Evolutionary conservation across 345 rosid species (phyloP), one percentile per base, ranked within the genome.

Genomic region (Erysimum cheiranthoides): DNA sequence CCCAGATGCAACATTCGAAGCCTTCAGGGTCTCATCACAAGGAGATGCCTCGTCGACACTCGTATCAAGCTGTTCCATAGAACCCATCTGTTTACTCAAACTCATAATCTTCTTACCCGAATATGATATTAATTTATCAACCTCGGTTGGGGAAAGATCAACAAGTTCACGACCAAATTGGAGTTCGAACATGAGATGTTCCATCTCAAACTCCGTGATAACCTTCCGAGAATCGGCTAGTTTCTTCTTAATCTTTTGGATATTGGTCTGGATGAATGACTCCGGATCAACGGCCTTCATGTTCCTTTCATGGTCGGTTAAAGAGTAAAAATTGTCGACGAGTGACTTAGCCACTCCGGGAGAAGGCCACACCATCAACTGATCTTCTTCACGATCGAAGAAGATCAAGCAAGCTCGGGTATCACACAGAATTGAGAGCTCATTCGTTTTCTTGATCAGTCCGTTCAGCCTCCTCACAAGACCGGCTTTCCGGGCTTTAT

Each of bases 121-220:
- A 36, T 34, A 71, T 7, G 68, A 3, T 6, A 60, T 10, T n/a
- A 60, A 27, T n/a, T 47, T 60, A 6, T 59, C 49, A 47, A 60
- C 0, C 13, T 71, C 59, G 17, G 49, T 47, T 4, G 7, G 17
- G 10, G 67, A n/a, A 4, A 71, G 75, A 35, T 46, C 58, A 47
- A 0, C 34, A 59, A 59, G 11, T 3, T 3, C 0, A 9, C 56
- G 25, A 59, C 75, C 75, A 2, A 1, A 0, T 9, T 27, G 30
- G 75, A 71, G 16, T 5, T 61, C 8, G 6, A 38, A 12, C 46
- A 71, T 61, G 51, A 71, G 75, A 49, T 27, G 13, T 4, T 71
- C 60, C 39, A 71, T 50, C 68, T 71, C 61, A 18, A 49, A 1
- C 32, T 50, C 68, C 5, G 4, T 28, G 14, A 61, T 28, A 1